phyloP scores from a whole-genome alignment of 305 asterid species.

The Fraxinus latifolia region DNA sequence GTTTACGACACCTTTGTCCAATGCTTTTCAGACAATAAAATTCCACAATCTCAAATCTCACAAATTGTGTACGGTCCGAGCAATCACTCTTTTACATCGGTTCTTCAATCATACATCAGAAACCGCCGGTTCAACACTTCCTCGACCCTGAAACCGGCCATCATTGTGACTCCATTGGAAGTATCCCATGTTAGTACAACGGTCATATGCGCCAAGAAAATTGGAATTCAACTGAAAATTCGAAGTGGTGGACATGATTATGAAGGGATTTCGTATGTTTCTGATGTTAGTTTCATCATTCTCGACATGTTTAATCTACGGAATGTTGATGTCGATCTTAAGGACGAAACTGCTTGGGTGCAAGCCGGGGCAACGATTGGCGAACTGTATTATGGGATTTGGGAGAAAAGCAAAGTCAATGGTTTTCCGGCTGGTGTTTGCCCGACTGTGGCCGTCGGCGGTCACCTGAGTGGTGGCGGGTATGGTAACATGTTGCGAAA shows the following conservation, averaged over 20 bases:
- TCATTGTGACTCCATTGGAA: slow-evolving; percentile 24
- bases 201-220: slow-evolving; percentile 24
- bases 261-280: slow-evolving; percentile 32
- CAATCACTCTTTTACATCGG: slow-evolving; percentile 19
- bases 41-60: slow-evolving; percentile 1
- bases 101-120: slow-evolving; percentile 24
- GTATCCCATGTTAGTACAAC: slow-evolving; percentile 23
- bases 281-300: slow-evolving; percentile 18
- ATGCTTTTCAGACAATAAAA: slow-evolving; percentile 13
- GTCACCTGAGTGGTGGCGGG: slow-evolving; percentile 65
- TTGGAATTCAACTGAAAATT: slow-evolving; percentile 22
- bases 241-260: slow-evolving; percentile 41
- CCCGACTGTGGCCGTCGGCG: slow-evolving; percentile 64
- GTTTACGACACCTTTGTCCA: slow-evolving; percentile 3
- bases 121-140: slow-evolving; percentile 32
- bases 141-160: slow-evolving; percentile 26
- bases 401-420: slow-evolving; percentile 40
- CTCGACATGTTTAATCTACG: slow-evolving; percentile 54
- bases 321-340: slow-evolving; percentile 34
- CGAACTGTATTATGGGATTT: slow-evolving; percentile 53
- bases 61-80: slow-evolving; percentile 24
- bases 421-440: slow-evolving; percentile 41
- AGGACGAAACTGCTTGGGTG: slow-evolving; percentile 54
- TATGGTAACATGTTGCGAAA: slow-evolving; percentile 59
- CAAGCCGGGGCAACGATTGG: slow-evolving; percentile 54